Conservation (phyloP, 768 basidiomycete genomes). For the Cystobasidium tubakii region DNA sequence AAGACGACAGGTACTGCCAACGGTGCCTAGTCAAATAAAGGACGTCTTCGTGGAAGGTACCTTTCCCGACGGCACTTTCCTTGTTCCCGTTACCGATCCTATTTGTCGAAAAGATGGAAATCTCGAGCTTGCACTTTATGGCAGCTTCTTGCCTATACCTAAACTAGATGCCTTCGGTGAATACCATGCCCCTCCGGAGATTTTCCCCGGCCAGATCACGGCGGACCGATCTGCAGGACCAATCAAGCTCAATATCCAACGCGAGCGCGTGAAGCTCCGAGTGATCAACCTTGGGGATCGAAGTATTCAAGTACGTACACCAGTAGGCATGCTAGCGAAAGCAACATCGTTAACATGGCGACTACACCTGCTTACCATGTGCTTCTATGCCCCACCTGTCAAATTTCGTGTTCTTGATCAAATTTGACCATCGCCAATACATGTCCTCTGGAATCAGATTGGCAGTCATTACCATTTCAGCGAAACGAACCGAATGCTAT, state of each 20-base stretch:
- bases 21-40: conserved; percentile 67
- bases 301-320: conserved; percentile 71
- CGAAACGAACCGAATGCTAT: conserved; percentile 73
- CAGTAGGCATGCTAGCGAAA: conserved; percentile 31
- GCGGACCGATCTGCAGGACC: conserved; percentile 55
- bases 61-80: conserved; percentile 56
- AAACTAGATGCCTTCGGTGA: conserved; percentile 59
- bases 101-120: conserved; percentile 76
- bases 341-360: conserved; percentile 17
- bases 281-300: conserved; percentile 92
- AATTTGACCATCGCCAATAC: too few species aligned
- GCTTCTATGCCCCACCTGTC: not conserved
- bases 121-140: conserved; percentile 78
- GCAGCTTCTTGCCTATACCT: conserved; percentile 84
- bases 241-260: conserved; percentile 66
- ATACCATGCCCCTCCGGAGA: conserved; percentile 40
- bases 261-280: conserved; percentile 62
- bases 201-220: conserved; percentile 69
- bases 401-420: not conserved
- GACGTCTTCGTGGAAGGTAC: conserved; percentile 62
- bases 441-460: conserved; percentile 58
- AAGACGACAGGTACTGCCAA: conserved; percentile 76
- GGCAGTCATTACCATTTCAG: conserved; percentile 87
- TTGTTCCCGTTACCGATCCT: conserved; percentile 98
- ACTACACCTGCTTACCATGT: not conserved